phyloP scores from a whole-genome alignment of 306 rosid genomes.

The Castanea crenata region DNA sequence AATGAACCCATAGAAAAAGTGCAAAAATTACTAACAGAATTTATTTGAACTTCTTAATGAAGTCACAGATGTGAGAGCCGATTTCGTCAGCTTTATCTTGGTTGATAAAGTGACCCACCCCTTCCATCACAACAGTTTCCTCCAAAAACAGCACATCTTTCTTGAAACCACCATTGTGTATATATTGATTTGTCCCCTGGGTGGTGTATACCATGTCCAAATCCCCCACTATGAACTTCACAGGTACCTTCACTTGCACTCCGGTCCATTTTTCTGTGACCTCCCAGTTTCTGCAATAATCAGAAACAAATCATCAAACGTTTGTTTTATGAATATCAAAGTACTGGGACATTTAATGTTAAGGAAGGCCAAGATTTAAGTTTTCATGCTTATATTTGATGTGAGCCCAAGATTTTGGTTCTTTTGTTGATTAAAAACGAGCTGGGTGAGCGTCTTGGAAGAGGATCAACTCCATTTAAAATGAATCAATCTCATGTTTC shows the following conservation, averaged over 20 bases:
- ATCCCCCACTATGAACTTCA: slow-evolving; percentile 39
- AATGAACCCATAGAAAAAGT: neutral
- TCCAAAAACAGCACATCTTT: slow-evolving; percentile 37
- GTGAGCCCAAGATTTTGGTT: neutral
- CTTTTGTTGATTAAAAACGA: no score
- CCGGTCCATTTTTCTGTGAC: slow-evolving; percentile 34
- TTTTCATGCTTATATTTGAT: neutral
- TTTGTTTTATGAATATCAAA: no score
- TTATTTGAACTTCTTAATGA: slow-evolving; percentile 27
- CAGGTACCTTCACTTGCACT: slow-evolving; percentile 27
- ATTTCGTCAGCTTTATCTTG: slow-evolving; percentile 31
- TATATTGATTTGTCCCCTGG: slow-evolving; percentile 9
- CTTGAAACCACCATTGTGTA: slow-evolving; percentile 36
- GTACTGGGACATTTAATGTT: no score
- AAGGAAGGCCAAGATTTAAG: neutral
- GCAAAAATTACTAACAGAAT: neutral
- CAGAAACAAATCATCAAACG: neutral
- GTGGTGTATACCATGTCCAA: slow-evolving; percentile 33
- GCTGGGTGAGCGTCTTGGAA: no score
- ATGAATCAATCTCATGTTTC: no score
- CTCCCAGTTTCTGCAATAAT: slow-evolving; percentile 40
- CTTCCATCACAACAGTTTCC: slow-evolving; percentile 37
- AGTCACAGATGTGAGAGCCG: slow-evolving; percentile 32
- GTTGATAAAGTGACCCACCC: slow-evolving; percentile 42
- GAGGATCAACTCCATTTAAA: no score